These are phyloP conservation scores for Pleurotus cornucopiae DNA, from an alignment of 768 basidiomycete species.

Conservation along the genomic window DNA sequence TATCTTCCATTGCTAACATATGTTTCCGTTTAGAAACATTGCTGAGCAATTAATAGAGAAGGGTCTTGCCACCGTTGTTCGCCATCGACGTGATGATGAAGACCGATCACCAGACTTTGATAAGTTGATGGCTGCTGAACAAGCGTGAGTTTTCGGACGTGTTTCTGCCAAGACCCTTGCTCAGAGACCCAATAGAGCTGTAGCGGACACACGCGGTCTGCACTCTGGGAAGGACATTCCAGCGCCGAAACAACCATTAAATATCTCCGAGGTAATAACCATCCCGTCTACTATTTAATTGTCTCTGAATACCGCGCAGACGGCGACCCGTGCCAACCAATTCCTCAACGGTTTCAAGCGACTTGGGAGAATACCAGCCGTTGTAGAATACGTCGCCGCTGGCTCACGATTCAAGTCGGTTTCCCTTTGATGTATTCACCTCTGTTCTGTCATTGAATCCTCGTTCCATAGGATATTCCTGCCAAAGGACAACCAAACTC, in stretches of 20 bases:
- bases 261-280: slow-evolving; percentile 79
- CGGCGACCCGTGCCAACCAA: slow-evolving; percentile 69
- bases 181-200: slow-evolving; percentile 48
- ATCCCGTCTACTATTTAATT: neutral
- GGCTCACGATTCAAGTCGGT: slow-evolving; percentile 93
- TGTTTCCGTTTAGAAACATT: slow-evolving; percentile 59
- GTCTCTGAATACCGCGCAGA: slow-evolving; percentile 31
- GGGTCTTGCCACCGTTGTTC: slow-evolving; percentile 83
- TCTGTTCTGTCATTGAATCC: neutral
- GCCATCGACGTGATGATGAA: slow-evolving; percentile 94
- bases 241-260: slow-evolving; percentile 74
- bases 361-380: slow-evolving; percentile 72
- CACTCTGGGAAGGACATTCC: slow-evolving; percentile 91
- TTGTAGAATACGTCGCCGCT: slow-evolving; percentile 91
- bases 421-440: slow-evolving; percentile 1
- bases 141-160: slow-evolving; percentile 49
- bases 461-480: slow-evolving; percentile 57
- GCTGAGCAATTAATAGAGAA: slow-evolving; percentile 93
- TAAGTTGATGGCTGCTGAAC: slow-evolving; percentile 93
- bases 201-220: slow-evolving; percentile 73
- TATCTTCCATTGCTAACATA: slow-evolving; percentile 6
- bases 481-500: slow-evolving; percentile 87
- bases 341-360: slow-evolving; percentile 93
- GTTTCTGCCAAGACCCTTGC: neutral
- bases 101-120: slow-evolving; percentile 95